Base-by-base conservation (phyloP, 108 stramenopile genomes). In the Stephanodiscus triporus region DNA sequence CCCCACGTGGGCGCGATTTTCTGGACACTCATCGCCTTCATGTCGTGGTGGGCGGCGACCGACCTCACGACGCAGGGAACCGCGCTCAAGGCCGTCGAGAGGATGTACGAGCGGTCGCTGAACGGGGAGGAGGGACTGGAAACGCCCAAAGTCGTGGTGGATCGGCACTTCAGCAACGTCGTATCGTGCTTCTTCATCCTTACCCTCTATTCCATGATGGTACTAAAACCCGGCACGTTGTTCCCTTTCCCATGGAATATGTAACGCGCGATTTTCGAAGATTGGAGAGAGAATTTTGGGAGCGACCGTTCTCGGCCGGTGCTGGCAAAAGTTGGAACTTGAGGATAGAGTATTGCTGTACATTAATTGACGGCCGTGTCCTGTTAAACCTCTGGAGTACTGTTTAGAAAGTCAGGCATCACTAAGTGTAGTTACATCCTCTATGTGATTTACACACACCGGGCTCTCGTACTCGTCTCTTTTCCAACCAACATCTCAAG, bases 21-120 rank as follows among this genome's bases (percentile, higher is more conserved):
- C 53, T 83, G 82, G 81, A 80, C 80, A 2, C 36, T 88, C 40
- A 75, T 88, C 43, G 66, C 68, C 7, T 88, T 88, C 59, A 53
- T 78, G 73, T 26, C 61, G 11, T 88, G 87, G 87, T 86, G 85
- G 83, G 87, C 74, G n/a, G 71, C 76, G 4, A 88, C 85, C 8
- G 87, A 88, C 68, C 67, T 88, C 55, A 78, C 87, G 9, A 88
- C 87, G 22, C 87, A 88, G 58, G 80, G 70, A 6, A 71, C 59
- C 2, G 71, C 87, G 8, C 70, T 85, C 11, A 60, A 84, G 48
- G 66, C 63, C 13, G 80, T 80, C 2, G 61, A 82, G 30, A 13
- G 61, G 55, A 73, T 79, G 59, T 68, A 70, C 36, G 75, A 76
- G 16, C n/a, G 66, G 38, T 83, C 66, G 58, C 9, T 82, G 17